Percentiles rank a stretch among this genome's conserved stretches.
phyloP scores from a whole-genome alignment of 139 green algal species.

The Chloropicon primus region DNA sequence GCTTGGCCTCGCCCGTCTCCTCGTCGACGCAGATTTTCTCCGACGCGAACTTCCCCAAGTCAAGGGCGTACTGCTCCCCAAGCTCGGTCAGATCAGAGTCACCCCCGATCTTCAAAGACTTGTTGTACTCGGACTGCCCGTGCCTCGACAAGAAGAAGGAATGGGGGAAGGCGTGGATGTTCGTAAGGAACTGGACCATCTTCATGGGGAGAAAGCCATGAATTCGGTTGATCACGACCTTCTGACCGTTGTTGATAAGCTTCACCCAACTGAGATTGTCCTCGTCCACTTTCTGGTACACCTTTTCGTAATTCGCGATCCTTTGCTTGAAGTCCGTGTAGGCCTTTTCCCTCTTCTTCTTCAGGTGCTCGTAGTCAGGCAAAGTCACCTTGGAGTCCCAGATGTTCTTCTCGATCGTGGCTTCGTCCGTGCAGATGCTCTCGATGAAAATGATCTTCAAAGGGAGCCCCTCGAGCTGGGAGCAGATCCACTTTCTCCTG shows the following conservation, averaged over 20 bases:
- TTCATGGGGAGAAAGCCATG: constrained; percentile 87
- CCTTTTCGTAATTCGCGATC: constrained; percentile 73
- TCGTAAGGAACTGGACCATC: constrained; percentile 93
- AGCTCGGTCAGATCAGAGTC: constrained; percentile 46
- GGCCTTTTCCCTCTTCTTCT: constrained; percentile 14
- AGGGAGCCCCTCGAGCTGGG: constrained; percentile 25
- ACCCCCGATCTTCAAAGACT: constrained; percentile 54
- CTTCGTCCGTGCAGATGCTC: constrained; percentile 76
- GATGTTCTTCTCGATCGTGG: constrained; percentile 78
- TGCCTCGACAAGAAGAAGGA: constrained; percentile 78
- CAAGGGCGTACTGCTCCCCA: constrained; percentile 56
- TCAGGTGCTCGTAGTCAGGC: background rate
- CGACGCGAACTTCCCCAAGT: constrained; percentile 7
- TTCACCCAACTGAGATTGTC: constrained; percentile 89
- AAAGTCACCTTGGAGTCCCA: constrained; percentile 34
- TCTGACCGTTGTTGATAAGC: constrained; percentile 83
- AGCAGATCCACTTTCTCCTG: constrained; percentile 8
- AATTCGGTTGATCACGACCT: constrained; percentile 92
- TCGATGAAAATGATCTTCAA: constrained; percentile 89
- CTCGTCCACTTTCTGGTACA: constrained; percentile 85
- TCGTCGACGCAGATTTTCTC: constrained; percentile 3
- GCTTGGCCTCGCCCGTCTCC: constrained; percentile 25
- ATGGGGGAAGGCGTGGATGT: constrained; percentile 42
- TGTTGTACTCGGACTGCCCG: constrained; percentile 74
- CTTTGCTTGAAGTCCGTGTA: constrained; percentile 67